Conservation (phyloP, 2,329 filamentous ascomycete genomes). For the Ascochyta viciae-villosae region DNA sequence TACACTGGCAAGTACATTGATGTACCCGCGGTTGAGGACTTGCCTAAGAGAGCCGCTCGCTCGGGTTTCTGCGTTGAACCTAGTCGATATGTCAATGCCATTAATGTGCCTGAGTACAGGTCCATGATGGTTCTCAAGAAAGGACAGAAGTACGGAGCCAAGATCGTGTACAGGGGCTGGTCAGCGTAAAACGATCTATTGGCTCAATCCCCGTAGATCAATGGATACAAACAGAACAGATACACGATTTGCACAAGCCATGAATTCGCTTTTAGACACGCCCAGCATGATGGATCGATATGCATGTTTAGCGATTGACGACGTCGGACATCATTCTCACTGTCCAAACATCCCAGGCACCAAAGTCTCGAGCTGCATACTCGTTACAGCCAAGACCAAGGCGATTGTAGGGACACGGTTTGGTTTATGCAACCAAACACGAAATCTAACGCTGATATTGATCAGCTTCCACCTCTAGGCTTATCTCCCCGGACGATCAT, state of each 20-base stretch:
- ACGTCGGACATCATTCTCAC: not conserved
- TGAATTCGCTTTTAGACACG: not conserved
- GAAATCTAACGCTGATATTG: not conserved
- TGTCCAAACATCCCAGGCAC: not conserved
- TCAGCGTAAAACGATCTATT: slow-evolving; percentile 53
- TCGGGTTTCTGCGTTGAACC: slow-evolving; percentile 93
- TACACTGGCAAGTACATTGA: slow-evolving; percentile 89
- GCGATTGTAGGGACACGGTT: too few relatives aligned
- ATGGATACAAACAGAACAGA: not conserved
- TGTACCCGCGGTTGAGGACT: slow-evolving; percentile 67
- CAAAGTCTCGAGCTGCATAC: too few relatives aligned
- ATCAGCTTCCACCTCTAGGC: not conserved
- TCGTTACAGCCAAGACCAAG: too few relatives aligned
- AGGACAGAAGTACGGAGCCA: slow-evolving; percentile 81
- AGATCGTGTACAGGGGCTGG: slow-evolving; percentile 87
- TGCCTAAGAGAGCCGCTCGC: slow-evolving; percentile 70
- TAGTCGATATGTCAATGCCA: slow-evolving; percentile 86
- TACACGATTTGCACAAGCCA: not conserved
- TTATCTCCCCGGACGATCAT: not conserved
- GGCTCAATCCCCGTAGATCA: not conserved
- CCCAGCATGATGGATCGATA: not conserved
- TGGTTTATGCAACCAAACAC: too few relatives aligned
- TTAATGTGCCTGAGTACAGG: slow-evolving; percentile 82
- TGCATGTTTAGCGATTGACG: not conserved
- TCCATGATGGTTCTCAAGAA: slow-evolving; percentile 80